Base-by-base conservation (phyloP, 106 monocot species). In the Acorus gramineus region DNA sequence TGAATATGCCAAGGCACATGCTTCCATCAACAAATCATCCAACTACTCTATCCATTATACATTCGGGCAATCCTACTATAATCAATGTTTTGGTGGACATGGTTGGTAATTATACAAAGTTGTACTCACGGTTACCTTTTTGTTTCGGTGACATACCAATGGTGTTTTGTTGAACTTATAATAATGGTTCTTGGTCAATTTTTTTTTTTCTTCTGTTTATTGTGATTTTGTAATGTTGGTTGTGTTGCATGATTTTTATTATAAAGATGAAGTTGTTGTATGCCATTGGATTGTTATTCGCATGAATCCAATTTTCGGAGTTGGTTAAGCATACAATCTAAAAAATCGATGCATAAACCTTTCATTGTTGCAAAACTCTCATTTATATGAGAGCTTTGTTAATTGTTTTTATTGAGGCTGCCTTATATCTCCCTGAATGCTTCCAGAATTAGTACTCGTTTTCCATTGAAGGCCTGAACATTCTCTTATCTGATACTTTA, bases 61-160 rank as follows among this genome's bases (percentile, higher is more conserved):
- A 78, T 61, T 78, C 85, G 4, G 92, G 91, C 56, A 98, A 77
- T 77, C 77, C 64, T 73, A 83, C 83, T 44, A 68, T 98, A 47
- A 66, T 85, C 67, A 98, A 98, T 74, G 90, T 86, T 60, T 73
- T 98, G 72, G 83, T 98, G 3, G 98, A 98, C 69, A 81, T 80
- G 88, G 98, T 98, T 71, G 62, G 94, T 82, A 64, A 28, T 28
- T 28, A 28, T 28, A 28, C 28, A 28, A 28, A 28, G 28, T 28
- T 28, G 28, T 28, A 28, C 28, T 28, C 28, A 28, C 1, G 28
- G 28, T 28, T 28, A 28, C 28, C 28, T 28, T 28, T 28, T 28
- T 28, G 28, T 28, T 28, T 28, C 28, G 28, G 28, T 28, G 28
- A 28, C 28, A 28, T 28, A 28, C 28, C 28, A 28, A 28, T 28